Conservation (phyloP, 371 early-diverging fungal genomes). For the Phascolomyces articulosus region DNA sequence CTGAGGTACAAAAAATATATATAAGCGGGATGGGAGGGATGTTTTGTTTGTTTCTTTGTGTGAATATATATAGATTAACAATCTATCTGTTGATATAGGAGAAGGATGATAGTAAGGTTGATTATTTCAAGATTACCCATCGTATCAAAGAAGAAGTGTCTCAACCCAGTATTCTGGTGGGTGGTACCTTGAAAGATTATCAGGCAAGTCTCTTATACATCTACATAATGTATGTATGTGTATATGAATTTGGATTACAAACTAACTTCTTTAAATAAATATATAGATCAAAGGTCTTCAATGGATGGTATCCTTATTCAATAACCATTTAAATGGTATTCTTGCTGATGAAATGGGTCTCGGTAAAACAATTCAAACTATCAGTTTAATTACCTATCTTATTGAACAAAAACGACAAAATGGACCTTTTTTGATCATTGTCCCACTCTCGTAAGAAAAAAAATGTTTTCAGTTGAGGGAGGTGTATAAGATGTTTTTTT, state of each 20-base stretch:
- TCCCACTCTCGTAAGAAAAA: constrained; percentile 84
- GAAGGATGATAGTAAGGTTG: constrained; percentile 40
- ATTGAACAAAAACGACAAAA: constrained; percentile 90
- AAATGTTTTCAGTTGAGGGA: not conserved
- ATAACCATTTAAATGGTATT: constrained; percentile 96
- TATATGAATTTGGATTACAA: not conserved
- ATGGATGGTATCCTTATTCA: constrained; percentile 98
- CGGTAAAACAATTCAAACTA: constrained; percentile 98
- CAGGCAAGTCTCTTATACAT: constrained; percentile 56
- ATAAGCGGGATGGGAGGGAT: too few species aligned
- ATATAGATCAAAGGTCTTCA: constrained; percentile 88
- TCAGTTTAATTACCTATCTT: constrained; percentile 93
- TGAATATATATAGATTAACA: not conserved
- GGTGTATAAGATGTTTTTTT: not conserved
- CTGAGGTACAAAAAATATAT: not conserved
- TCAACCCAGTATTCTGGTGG: constrained; percentile 86
- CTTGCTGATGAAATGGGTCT: constrained; percentile 99
- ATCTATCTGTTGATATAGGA: not conserved
- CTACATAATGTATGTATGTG: too few species aligned
- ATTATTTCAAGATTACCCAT: constrained; percentile 92
- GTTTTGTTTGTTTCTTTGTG: not conserved
- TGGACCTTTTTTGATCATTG: constrained; percentile 94
- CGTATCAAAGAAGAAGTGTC: constrained; percentile 77
- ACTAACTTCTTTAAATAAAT: not conserved
- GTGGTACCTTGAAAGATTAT: constrained; percentile 96